Evolutionary conservation across 306 rosid genomes (phyloP), one percentile per base, ranked within the genome.

Genomic region (Medicago truncatula): DNA sequence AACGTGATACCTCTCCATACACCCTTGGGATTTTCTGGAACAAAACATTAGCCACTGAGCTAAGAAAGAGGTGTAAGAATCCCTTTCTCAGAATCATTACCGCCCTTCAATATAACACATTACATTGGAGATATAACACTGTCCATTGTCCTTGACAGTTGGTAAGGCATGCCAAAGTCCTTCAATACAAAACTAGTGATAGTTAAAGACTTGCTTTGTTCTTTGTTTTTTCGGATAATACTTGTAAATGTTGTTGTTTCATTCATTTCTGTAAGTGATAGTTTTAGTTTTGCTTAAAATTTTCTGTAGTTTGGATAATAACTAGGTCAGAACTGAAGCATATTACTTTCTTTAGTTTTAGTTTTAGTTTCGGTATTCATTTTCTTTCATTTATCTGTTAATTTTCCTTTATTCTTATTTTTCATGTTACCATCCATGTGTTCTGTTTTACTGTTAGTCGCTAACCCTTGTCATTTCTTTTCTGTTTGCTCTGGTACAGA

Each of bases 401-500:
- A 28, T 28, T 28, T 28, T 28, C 4, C 31, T 28, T 28, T 28
- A 28, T 28, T 28, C 31, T 28, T 28, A 28, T 28, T 53, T 11
- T 74, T 74, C 43, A 62, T n/a, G 52, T 54, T 62, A 56, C 21
- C 70, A 8, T 69, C n/a, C 31, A 28, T 52, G 58, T 14, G 7
- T 49, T 49, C 12, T 39, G 40, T 60, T 68, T 63, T 46, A 39
- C 25, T 56, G 6, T 10, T 1, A 18, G 53, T 52, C 53, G 44
- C 46, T 69, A 31, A 67, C 67, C 49, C 41, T 15, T 3, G 12
- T 46, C 16, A 20, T 66, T 25, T 53, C 28, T 3, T 28, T 57
- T 17, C 16, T 66, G 12, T 67, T 49, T 61, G 58, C 70, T 76
- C 54, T 74, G 39, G 6, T 71, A 80, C 90, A 88, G 91, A 78